Base-by-base conservation (phyloP, 2,329 filamentous ascomycete genomes). In the Nemania serpens region DNA sequence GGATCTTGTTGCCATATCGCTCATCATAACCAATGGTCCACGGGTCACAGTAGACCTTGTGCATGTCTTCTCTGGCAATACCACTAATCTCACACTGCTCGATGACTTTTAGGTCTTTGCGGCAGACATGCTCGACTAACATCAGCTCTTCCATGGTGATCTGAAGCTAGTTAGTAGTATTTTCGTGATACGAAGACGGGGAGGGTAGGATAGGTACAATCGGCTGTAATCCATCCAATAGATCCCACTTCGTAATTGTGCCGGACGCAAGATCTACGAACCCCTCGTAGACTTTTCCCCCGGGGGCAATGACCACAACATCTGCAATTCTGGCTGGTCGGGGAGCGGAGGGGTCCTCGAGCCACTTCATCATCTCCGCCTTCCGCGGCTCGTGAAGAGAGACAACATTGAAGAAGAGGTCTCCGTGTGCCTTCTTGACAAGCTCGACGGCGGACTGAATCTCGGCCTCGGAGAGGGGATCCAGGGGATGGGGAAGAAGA, bases 11-110 rank as follows among this genome's bases (percentile, higher is more conserved):
- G 63, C 93, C 93, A 70, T 93, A 95, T 46, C 93, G 88, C 78
- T 96, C 91, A 70, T 97, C 93, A 73, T 92, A 96, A 50, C 93
- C 93, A 75, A 97, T 96, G 0, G 93, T 96, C 93, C 93, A 97
- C 11, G 91, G 92, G 74, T 97, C 93, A 76, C 93, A 96, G 79
- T 96, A 97, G 49, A 97, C 91, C 77, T 97, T 97, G 81, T 95
- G 81, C 93, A 97, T 97, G 62, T 96, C 91, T 67, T 90, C 83
- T 58, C 82, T 83, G 12, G 91, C 85, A 62, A 97, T 91, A 1
- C 93, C 93, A 61, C 92, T 84, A 61, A 97, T 84, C 6, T 84
- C 85, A 71, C 93, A 97, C 75, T 97, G 93, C 76, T 97, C 91
- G 67, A 97, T 95, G 62, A 97, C 92, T 70, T 89, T 90, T 13